phyloP scores from a whole-genome alignment of 768 basidiomycete genomes.

The Mycena chlorophos region DNA sequence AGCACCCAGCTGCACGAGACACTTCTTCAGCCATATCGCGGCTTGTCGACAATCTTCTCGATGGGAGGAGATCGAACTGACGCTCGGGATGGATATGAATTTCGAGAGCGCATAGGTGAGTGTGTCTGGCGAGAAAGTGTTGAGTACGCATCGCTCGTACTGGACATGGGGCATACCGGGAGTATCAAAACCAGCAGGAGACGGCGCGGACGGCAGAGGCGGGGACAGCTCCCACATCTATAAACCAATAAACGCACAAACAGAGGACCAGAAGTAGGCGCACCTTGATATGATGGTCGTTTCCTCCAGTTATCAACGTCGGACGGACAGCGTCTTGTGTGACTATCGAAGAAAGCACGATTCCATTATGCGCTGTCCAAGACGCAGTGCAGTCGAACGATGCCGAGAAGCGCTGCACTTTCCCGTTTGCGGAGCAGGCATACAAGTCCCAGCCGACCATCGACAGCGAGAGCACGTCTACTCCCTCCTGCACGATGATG shows the following conservation, averaged over 20 bases:
- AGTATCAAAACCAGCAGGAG: conserved; percentile 18
- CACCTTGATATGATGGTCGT: conserved; percentile 85
- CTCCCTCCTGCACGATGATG: conserved; percentile 82
- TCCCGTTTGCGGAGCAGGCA: conserved; percentile 66
- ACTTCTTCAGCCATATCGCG: conserved; percentile 89
- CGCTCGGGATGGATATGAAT: conserved; percentile 85
- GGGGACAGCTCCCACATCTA: conserved; percentile 58
- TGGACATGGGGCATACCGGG: conserved; percentile 23
- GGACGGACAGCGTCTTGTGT: conserved; percentile 37
- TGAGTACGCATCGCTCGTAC: background rate
- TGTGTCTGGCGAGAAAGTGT: conserved; percentile 46
- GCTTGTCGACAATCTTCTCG: conserved; percentile 92
- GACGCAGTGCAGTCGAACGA: conserved; percentile 83
- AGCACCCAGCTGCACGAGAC: conserved; percentile 85
- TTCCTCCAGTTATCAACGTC: conserved; percentile 75
- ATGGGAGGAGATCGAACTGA: conserved; percentile 67
- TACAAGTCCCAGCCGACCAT: conserved; percentile 65
- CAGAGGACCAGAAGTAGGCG: conserved; percentile 4
- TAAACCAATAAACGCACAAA: background rate
- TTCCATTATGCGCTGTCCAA: conserved; percentile 81
- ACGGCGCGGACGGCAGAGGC: conserved; percentile 26
- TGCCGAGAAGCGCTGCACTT: conserved; percentile 78
- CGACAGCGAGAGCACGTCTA: conserved; percentile 82
- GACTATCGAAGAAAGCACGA: conserved; percentile 77
- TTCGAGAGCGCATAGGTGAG: conserved; percentile 79